A percentile compares a stretch with the other conserved stretches of the same genome.
These are phyloP conservation scores for Smallanthus sonchifolius DNA, from an alignment of 129 eudicot species.

Conservation along the genomic window DNA sequence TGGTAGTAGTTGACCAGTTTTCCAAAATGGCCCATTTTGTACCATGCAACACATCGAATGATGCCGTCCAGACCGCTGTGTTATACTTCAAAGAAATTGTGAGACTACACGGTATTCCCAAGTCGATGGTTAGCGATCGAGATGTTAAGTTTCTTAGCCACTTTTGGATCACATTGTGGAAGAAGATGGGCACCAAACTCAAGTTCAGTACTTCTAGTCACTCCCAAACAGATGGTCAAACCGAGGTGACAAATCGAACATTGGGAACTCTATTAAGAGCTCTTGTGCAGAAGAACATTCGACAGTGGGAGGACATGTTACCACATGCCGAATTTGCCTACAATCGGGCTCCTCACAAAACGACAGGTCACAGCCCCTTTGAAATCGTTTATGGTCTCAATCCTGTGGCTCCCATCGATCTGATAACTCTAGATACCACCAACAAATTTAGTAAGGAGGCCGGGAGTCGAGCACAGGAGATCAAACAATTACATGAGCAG, in stretches of 20 bases:
- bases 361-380: background rate
- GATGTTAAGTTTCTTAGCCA: background rate
- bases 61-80: background rate
- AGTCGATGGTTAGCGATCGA: background rate
- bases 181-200: too few relatives aligned
- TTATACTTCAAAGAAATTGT: background rate
- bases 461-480: background rate
- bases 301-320: background rate
- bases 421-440: background rate
- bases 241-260: background rate
- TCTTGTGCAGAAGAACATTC: too few relatives aligned
- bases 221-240: too few relatives aligned
- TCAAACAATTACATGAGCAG: background rate
- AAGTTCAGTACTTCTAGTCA: too few relatives aligned
- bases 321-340: background rate
- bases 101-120: too few relatives aligned
- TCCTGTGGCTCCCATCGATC: background rate
- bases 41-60: background rate
- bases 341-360: background rate
- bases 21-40: background rate
- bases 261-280: background rate
- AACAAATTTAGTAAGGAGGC: background rate
- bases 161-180: background rate
- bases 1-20: background rate
- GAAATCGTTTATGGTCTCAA: background rate